phyloP scores from a whole-genome alignment of 2,329 filamentous ascomycete species.

The Chrysoporthe deuterocubensis region DNA sequence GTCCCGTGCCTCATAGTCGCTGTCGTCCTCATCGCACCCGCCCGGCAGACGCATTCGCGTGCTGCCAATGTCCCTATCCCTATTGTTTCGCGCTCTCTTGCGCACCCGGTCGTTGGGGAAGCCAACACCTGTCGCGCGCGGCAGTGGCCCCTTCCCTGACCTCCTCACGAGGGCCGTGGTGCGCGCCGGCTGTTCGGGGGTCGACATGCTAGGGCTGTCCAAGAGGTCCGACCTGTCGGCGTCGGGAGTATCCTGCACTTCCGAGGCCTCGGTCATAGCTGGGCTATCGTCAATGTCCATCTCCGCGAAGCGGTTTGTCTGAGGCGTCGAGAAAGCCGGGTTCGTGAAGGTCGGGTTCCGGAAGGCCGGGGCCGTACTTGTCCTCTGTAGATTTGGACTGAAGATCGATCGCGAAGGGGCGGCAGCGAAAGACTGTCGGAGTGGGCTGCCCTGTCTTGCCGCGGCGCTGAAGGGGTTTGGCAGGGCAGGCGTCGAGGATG shows the following conservation, averaged over 20 bases:
- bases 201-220: slow-evolving; percentile 17
- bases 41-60: slow-evolving; percentile 50
- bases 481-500: not conserved
- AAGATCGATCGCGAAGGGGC: slow-evolving; percentile 52
- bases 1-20: slow-evolving; percentile 40
- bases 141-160: slow-evolving; percentile 69
- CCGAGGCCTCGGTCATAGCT: slow-evolving; percentile 55
- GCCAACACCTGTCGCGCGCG: slow-evolving; percentile 48
- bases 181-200: slow-evolving; percentile 39
- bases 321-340: slow-evolving; percentile 54
- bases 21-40: slow-evolving; percentile 55
- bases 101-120: slow-evolving; percentile 51
- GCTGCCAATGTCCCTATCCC: slow-evolving; percentile 57
- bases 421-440: slow-evolving; percentile 38
- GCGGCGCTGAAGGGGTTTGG: slow-evolving; percentile 41
- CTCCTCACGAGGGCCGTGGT: slow-evolving; percentile 37
- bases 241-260: slow-evolving; percentile 57
- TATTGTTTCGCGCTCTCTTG: slow-evolving; percentile 58
- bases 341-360: slow-evolving; percentile 62
- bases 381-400: slow-evolving; percentile 47
- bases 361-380: slow-evolving; percentile 55
- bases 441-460: slow-evolving; percentile 36
- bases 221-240: slow-evolving; percentile 46
- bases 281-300: slow-evolving; percentile 66
- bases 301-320: slow-evolving; percentile 57